Conservation (phyloP, 2,329 filamentous ascomycete genomes). For the Aureobasidium sp. region DNA sequence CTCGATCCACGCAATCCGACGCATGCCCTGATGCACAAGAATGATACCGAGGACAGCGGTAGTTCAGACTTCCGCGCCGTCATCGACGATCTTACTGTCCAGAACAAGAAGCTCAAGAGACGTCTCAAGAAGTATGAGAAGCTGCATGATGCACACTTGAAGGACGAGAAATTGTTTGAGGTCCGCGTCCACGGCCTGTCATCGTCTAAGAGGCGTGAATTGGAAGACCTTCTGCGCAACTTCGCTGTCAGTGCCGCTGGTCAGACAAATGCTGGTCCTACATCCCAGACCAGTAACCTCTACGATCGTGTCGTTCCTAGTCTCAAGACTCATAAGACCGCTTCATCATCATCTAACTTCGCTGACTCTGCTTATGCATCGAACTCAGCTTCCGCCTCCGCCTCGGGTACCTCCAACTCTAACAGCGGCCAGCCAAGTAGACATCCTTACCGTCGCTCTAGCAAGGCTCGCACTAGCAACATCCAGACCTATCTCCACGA, state of each 20-base stretch:
- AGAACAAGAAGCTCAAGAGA: slow-evolving; percentile 72
- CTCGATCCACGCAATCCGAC: slow-evolving; percentile 22
- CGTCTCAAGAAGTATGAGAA: slow-evolving; percentile 65
- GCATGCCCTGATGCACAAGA: slow-evolving; percentile 23
- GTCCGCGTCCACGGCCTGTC: slow-evolving; percentile 71
- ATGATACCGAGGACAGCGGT: slow-evolving; percentile 47
- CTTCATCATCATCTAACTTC: slow-evolving; percentile 51
- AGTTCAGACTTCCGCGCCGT: slow-evolving; percentile 73
- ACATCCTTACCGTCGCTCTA: slow-evolving; percentile 21
- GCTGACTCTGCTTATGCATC: slow-evolving; percentile 58
- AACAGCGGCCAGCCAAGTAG: slow-evolving; percentile 20
- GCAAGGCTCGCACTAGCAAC: slow-evolving; percentile 45
- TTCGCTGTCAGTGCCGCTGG: slow-evolving; percentile 56
- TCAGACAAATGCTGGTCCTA: slow-evolving; percentile 36
- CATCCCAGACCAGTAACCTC: slow-evolving; percentile 18
- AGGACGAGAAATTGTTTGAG: slow-evolving; percentile 74
- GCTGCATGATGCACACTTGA: slow-evolving; percentile 57
- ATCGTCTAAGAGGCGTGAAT: slow-evolving; percentile 64
- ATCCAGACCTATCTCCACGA: slow-evolving; percentile 65
- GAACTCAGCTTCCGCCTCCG: slow-evolving; percentile 43
- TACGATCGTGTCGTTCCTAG: slow-evolving; percentile 35
- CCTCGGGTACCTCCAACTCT: slow-evolving; percentile 35
- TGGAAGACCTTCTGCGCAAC: slow-evolving; percentile 65
- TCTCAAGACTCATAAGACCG: slow-evolving; percentile 51
- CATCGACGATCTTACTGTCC: slow-evolving; percentile 79